Conservation (phyloP, 352 stramenopile genomes). For the Phytopythium sindhum region DNA sequence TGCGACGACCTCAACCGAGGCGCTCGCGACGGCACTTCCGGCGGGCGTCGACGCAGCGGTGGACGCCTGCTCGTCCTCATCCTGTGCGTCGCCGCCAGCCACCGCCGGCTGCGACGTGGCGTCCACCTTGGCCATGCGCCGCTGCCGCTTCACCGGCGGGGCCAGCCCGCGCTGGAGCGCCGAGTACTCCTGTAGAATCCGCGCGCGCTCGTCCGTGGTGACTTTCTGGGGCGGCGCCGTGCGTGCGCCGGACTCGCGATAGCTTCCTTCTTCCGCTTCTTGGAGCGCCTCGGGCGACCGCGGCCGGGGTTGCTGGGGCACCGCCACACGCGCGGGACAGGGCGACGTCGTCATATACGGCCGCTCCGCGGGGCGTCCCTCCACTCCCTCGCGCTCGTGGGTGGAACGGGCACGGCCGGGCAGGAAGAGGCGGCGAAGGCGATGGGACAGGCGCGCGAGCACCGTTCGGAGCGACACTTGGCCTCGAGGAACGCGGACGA, state of each 20-base stretch:
- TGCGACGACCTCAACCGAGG: background rate
- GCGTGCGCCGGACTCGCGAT: background rate
- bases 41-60: constrained; percentile 2
- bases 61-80: constrained; percentile 2
- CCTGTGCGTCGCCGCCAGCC: background rate
- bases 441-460: background rate
- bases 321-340: background rate
- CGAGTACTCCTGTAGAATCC: constrained; percentile 6
- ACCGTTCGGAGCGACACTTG: background rate
- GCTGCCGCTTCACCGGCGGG: constrained; percentile 8
- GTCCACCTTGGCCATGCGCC: background rate
- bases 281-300: constrained; percentile 4
- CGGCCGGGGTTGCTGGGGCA: background rate
- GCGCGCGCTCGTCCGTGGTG: constrained; percentile 7
- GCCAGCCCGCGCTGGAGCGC: background rate
- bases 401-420: background rate
- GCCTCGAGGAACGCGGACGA: background rate
- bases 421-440: background rate
- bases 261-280: background rate
- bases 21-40: background rate
- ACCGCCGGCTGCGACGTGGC: background rate
- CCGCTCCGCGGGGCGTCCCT: background rate
- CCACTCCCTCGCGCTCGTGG: background rate
- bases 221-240: background rate
- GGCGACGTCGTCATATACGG: constrained; percentile 5